Percentiles rank a stretch among this genome's conserved stretches.
Evolutionary conservation across 2,329 filamentous ascomycete species (phyloP).

Genomic region (Xylariaceae sp.): DNA sequence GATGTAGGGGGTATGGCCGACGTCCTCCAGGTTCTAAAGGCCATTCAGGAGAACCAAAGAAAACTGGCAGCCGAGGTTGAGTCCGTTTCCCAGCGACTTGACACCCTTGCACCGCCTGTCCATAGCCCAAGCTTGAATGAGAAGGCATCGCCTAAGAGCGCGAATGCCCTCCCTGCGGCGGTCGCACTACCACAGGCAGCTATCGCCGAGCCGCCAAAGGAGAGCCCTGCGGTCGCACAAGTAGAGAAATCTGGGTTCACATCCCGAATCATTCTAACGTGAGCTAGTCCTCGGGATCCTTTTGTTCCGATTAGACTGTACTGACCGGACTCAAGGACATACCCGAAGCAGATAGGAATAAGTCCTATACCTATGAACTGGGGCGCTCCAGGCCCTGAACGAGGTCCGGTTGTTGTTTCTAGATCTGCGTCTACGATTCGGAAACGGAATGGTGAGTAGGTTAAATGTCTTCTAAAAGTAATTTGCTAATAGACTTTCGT

Average conservation of each 20-base stretch:
- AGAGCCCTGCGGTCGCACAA: slow-evolving; percentile 32
- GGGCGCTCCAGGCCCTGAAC: slow-evolving; percentile 77
- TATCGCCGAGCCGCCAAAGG: slow-evolving; percentile 31
- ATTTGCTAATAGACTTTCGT: slow-evolving; percentile 23
- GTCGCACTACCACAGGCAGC: slow-evolving; percentile 27
- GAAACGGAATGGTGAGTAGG: slow-evolving; percentile 73
- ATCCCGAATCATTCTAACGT: slow-evolving; percentile 63
- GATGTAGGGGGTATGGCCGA: slow-evolving; percentile 34
- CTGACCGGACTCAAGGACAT: slow-evolving; percentile 61
- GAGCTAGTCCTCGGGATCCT: slow-evolving; percentile 24
- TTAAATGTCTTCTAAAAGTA: slow-evolving; percentile 5
- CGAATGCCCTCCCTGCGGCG: slow-evolving; percentile 18
- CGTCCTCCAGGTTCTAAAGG: slow-evolving; percentile 38
- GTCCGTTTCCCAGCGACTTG: slow-evolving; percentile 38
- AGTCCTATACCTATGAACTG: slow-evolving; percentile 88
- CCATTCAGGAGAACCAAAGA: slow-evolving; percentile 39
- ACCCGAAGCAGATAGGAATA: slow-evolving; percentile 92
- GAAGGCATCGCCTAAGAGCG: slow-evolving; percentile 25
- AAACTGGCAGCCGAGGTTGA: slow-evolving; percentile 38
- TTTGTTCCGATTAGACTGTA: neutral
- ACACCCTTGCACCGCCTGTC: slow-evolving; percentile 35
- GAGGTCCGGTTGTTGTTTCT: slow-evolving; percentile 89
- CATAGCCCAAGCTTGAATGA: slow-evolving; percentile 28
- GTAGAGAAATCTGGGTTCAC: slow-evolving; percentile 54
- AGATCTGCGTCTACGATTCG: slow-evolving; percentile 76